These are phyloP conservation scores for Neonothopanus nambi DNA, from an alignment of 1,284 basidiomycete genomes.

Conservation along the genomic window DNA sequence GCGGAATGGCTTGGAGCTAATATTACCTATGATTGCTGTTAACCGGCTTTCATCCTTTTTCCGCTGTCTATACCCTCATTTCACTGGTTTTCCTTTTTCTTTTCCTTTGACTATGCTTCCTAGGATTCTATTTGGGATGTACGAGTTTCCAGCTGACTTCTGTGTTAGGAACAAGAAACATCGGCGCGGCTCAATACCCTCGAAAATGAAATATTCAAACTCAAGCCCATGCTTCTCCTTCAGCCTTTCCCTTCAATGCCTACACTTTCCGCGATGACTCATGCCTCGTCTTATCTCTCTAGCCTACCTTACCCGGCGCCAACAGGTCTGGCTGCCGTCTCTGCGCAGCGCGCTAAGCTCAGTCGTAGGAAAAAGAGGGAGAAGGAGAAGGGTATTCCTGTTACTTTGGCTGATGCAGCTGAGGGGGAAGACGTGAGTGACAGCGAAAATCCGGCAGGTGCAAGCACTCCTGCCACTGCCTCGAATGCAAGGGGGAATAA, in stretches of 20 bases:
- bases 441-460: not conserved
- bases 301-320: constrained; percentile 21
- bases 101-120: too few species aligned
- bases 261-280: constrained; percentile 21
- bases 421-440: not conserved
- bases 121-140: too few species aligned
- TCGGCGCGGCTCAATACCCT: constrained; percentile 44
- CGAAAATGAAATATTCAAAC: constrained; percentile 52
- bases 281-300: constrained; percentile 19
- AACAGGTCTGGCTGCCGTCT: constrained; percentile 10
- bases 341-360: not conserved
- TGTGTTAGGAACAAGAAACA: constrained; percentile 44
- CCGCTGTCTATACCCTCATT: not conserved
- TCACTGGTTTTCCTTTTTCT: not conserved
- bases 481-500: not conserved
- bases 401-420: too few species aligned
- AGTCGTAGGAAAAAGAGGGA: constrained; percentile 12
- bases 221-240: constrained; percentile 58
- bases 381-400: not conserved
- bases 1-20: too few species aligned
- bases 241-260: constrained; percentile 39
- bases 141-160: not conserved
- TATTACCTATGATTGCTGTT: too few species aligned
- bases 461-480: not conserved
- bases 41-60: too few species aligned